Evolutionary conservation across 208 protist genomes (phyloP).

Genomic region (Phytomonas sp.): DNA sequence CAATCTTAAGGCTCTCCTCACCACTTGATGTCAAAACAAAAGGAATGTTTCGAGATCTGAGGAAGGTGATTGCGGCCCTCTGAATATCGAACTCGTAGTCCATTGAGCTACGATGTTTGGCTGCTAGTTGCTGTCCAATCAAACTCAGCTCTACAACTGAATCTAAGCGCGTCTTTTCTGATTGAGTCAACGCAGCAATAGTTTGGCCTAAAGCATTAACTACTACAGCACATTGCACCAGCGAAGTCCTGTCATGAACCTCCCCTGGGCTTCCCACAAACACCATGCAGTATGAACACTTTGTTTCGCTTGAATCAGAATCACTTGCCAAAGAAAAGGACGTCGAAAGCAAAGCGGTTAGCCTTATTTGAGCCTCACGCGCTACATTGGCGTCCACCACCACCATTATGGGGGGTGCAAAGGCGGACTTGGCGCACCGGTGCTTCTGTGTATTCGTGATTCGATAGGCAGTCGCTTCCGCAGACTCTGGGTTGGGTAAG

Average conservation of each 20-base stretch:
- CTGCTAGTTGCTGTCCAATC: background rate
- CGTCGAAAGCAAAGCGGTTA: background rate
- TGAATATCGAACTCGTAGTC: background rate
- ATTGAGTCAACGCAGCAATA: background rate
- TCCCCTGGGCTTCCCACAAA: background rate
- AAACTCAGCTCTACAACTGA: background rate
- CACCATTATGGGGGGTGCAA: background rate
- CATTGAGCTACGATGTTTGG: background rate
- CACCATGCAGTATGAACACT: background rate
- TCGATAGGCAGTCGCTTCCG: background rate
- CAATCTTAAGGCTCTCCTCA: constrained; percentile 17
- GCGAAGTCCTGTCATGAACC: background rate
- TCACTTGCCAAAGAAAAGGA: background rate
- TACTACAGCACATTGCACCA: background rate
- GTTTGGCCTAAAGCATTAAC: background rate
- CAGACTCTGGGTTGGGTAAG: background rate
- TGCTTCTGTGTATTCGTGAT: background rate
- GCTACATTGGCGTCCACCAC: background rate
- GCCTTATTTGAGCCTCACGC: background rate
- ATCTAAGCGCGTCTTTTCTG: background rate
- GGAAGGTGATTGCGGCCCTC: constrained; percentile 16
- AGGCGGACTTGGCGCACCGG: background rate
- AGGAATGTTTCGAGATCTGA: constrained; percentile 17
- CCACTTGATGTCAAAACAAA: constrained; percentile 20
- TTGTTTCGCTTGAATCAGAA: background rate